Base-by-base conservation (phyloP, 441 rosid genomes). In the Heliophila coronopifolia region DNA sequence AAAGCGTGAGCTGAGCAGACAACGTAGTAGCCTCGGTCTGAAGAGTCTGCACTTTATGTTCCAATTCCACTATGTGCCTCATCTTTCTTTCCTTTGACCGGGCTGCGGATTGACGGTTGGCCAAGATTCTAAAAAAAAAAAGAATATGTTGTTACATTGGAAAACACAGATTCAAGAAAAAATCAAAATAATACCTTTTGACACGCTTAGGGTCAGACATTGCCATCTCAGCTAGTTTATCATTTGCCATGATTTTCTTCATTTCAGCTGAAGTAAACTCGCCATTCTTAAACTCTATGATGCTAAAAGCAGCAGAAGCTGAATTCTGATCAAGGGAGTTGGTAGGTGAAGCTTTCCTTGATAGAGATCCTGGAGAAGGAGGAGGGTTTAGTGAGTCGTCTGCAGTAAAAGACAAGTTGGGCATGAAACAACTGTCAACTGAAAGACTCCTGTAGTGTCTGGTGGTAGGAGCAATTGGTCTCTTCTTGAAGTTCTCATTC, bases 11-110 rank as follows among this genome's bases (percentile, higher is more conserved):
- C 71, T 88, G 99, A 13, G 96, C 95, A 63, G 99, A 92, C 72
- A 92, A 71, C 23, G 99, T 85, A 15, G 96, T 92, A 24, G 95
- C 97, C 67, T 92, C 97, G 3, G 92, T 88, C 77, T 92, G 99
- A 51, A 92, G 75, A 34, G 99, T 88, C 73, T 92, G 99, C 55
- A 92, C 99, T 69, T 87, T 92, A 65, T 92, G 99, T 60, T 92
- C 95, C 70, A 88, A 61, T 73, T 88, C 97, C 0, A 84, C 79
- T 28, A 88, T 88, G 56, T 92, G 88, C 24, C 86, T 74, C 95
- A 85, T 83, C 77, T 88, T 92, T 71, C 97, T 70, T 65, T 92
- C 99, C 64, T 92, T 92, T 25, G 99, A 92, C 17, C 99, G 81
- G 5, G 97, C 99, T 54, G 97, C 99, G 9, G 95, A 88, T 56